Conservation (phyloP, 1,139 yeast genomes). For the Scheffersomyces cryptocercus region DNA sequence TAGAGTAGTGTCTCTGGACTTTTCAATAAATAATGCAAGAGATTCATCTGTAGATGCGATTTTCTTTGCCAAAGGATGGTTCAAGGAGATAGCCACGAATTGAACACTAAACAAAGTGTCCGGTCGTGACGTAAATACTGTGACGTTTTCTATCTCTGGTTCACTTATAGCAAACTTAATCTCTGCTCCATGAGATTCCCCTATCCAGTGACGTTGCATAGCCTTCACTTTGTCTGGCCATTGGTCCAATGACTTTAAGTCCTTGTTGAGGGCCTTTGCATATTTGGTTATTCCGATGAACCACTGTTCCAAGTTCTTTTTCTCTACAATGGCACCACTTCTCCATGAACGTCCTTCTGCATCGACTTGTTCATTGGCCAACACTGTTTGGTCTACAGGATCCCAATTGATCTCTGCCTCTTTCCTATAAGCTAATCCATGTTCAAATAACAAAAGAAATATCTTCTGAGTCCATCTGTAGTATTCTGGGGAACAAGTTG, state of each 20-base stretch:
- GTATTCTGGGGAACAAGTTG: slow-evolving; percentile 87
- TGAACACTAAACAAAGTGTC: slow-evolving; percentile 86
- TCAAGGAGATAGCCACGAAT: slow-evolving; percentile 72
- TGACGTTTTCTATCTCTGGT: slow-evolving; percentile 23
- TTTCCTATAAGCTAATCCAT: slow-evolving; percentile 81
- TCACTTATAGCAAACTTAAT: slow-evolving; percentile 43
- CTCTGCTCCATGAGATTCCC: slow-evolving; percentile 80
- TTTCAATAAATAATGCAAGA: slow-evolving; percentile 48
- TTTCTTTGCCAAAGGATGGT: slow-evolving; percentile 60
- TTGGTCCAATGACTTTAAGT: slow-evolving; percentile 55
- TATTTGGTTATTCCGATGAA: slow-evolving; percentile 84
- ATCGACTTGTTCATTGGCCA: slow-evolving; percentile 97
- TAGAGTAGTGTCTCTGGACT: slow-evolving; percentile 32
- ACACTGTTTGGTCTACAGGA: slow-evolving; percentile 89
- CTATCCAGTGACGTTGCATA: slow-evolving; percentile 96
- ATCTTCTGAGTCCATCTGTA: slow-evolving; percentile 92
- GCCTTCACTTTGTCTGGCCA: slow-evolving; percentile 91
- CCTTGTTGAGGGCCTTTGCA: slow-evolving; percentile 65
- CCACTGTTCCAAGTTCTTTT: slow-evolving; percentile 83
- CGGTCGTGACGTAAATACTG: slow-evolving; percentile 82
- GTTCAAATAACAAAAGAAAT: slow-evolving; percentile 67
- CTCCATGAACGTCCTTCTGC: slow-evolving; percentile 91
- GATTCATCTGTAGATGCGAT: slow-evolving; percentile 34
- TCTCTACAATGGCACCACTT: slow-evolving; percentile 93
- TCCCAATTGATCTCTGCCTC: slow-evolving; percentile 96